phyloP scores from a whole-genome alignment of 1,284 basidiomycete genomes.

The Cutaneotrichosporon mucoides region DNA sequence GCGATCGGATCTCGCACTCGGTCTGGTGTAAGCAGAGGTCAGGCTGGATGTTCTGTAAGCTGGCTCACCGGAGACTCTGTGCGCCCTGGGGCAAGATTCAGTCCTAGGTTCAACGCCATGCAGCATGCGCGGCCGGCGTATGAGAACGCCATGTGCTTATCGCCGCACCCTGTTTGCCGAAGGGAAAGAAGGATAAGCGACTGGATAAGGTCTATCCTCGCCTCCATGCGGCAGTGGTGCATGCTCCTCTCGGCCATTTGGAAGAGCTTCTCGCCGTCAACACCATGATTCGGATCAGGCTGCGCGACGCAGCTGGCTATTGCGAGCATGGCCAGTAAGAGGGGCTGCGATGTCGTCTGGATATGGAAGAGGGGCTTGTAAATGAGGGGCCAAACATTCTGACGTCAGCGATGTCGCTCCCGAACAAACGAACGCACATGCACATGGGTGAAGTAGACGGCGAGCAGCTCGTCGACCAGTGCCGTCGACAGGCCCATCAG shows the following conservation, averaged over 20 bases:
- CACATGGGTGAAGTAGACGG: constrained; percentile 41
- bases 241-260: constrained; percentile 33
- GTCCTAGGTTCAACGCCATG: constrained; percentile 50
- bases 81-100: constrained; percentile 39
- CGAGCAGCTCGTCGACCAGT: constrained; percentile 34
- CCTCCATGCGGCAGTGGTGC: constrained; percentile 27
- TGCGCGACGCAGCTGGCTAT: constrained; percentile 39
- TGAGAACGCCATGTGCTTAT: constrained; percentile 47
- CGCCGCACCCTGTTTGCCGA: constrained; percentile 50
- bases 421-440: constrained; percentile 25
- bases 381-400: constrained; percentile 47
- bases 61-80: constrained; percentile 31
- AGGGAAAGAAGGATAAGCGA: constrained; percentile 48
- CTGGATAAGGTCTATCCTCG: constrained; percentile 42
- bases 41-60: constrained; percentile 17
- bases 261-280: constrained; percentile 57
- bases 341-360: constrained; percentile 26
- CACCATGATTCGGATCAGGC: constrained; percentile 1
- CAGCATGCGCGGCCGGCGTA: constrained; percentile 47
- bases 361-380: constrained; percentile 44
- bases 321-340: constrained; percentile 42
- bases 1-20: constrained; percentile 45
- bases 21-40: constrained; percentile 10
- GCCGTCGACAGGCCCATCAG: constrained; percentile 23
- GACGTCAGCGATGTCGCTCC: background rate